A percentile compares a stretch with the other conserved stretches of the same genome.
Evolutionary conservation across 2,329 filamentous ascomycete species (phyloP).

Genomic region (Monilinia polystroma): DNA sequence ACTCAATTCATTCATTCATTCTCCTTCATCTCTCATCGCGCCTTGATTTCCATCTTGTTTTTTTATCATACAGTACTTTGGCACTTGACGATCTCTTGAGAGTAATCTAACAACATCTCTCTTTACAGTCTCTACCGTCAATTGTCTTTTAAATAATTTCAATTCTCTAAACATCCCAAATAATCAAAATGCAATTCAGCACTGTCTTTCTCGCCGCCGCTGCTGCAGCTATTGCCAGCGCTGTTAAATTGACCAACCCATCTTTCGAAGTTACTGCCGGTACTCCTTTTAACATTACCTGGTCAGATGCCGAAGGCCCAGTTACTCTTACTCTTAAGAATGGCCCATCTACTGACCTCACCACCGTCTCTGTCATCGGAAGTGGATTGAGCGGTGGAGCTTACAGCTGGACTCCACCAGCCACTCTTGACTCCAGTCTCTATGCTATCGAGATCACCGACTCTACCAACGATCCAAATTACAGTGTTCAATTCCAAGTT

Average conservation of each 20-base stretch:
- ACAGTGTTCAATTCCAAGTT: constrained; percentile 35
- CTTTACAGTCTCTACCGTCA: background rate
- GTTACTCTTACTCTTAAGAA: constrained; percentile 37
- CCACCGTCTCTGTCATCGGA: constrained; percentile 33
- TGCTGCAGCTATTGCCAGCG: constrained; percentile 30
- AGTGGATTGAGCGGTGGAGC: constrained; percentile 32
- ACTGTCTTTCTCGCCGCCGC: constrained; percentile 33
- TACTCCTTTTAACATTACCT: constrained; percentile 34
- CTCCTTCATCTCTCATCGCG: background rate
- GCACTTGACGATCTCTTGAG: background rate
- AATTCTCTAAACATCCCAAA: constrained; percentile 19
- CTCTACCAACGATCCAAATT: constrained; percentile 30
- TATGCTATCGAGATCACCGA: constrained; percentile 38
- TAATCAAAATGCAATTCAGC: constrained; percentile 38
- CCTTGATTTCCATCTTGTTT: background rate
- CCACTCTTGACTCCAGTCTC: constrained; percentile 24
- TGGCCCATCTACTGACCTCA: constrained; percentile 31
- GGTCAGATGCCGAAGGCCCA: constrained; percentile 33
- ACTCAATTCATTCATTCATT: background rate
- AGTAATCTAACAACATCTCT: background rate
- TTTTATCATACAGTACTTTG: no score
- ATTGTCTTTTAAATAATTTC: background rate
- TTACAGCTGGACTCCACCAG: constrained; percentile 32
- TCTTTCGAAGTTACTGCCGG: constrained; percentile 34
- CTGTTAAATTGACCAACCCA: constrained; percentile 35